Base-by-base conservation (phyloP, 1,139 yeast genomes). In the Protomyces lactucae-debilis region DNA sequence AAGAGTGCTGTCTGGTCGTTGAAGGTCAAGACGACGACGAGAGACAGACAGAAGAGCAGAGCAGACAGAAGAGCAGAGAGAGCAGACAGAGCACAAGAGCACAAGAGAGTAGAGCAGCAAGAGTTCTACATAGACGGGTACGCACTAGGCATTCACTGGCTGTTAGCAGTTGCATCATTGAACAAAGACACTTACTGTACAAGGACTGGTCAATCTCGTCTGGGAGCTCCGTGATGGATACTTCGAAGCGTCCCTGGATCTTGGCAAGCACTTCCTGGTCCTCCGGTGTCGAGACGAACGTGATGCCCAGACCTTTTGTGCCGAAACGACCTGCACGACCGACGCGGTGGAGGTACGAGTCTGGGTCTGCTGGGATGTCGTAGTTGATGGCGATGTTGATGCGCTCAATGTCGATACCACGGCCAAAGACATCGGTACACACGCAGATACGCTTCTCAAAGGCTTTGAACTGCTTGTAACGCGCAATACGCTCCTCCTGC, bases 271-370 rank as follows among this genome's bases (percentile, higher is more conserved):
- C 89, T 79, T 87, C 90, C 77, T 90, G 91, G 75, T 93, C 99
- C 70, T 86, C 95, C 72, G 85, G 87, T 67, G 85, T 82, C 52
- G 95, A 83, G 65, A 93, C 96, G 72, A 93, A 88, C 60, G 97
- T 90, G 68, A 93, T 83, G 64, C 97, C 96, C 73, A 93, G 85
- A 80, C 99, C 99, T 81, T 93, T 93, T 76, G 99, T 93, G 82
- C 99, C 99, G 74, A 93, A 93, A 83, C 99, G 91, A 79, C 99
- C 99, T 72, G 99, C 99, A 85, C 99, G 91, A 76, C 99, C 99
- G 69, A 93, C 99, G 81, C 99, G 89, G 82, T 93, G 99, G 76
- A 93, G 85, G 79, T 93, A 93, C 79, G 93, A 97, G 79, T 93
- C 99, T 69, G 98, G 97, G 79, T 57, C 55, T 6, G 54, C 64